These are phyloP conservation scores for Paragyromitra xinjiangensis DNA, from an alignment of 495 filamentous ascomycete species.

Conservation along the genomic window DNA sequence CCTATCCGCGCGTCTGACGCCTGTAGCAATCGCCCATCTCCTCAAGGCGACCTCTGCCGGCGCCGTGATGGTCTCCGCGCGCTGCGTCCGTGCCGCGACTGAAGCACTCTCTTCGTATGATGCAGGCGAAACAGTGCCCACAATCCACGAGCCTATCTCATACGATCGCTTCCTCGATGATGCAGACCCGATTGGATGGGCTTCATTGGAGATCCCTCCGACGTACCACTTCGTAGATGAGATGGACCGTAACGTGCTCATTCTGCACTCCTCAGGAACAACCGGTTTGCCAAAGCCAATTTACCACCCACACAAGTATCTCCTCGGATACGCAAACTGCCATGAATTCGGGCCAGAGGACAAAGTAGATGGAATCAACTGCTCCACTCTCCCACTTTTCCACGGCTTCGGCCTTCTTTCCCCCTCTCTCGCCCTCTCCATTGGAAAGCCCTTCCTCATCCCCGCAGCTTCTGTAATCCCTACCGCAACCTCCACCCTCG, in stretches of 20 bases:
- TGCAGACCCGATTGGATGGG: conserved; percentile 33
- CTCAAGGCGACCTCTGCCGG: conserved; percentile 51
- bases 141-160: conserved; percentile 46
- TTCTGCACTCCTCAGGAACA: conserved; percentile 64
- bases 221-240: conserved; percentile 49
- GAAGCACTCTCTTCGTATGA: conserved; percentile 57
- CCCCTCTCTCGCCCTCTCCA: conserved; percentile 59
- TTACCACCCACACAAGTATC: conserved; percentile 60
- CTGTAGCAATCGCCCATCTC: conserved; percentile 50
- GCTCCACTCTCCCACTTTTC: conserved; percentile 62
- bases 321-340: conserved; percentile 59
- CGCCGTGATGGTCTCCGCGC: conserved; percentile 42
- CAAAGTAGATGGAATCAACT: conserved; percentile 56
- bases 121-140: conserved; percentile 33
- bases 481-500: conserved; percentile 54
- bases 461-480: conserved; percentile 57
- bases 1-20: conserved; percentile 47
- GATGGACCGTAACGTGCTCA: conserved; percentile 59
- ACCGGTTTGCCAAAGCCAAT: conserved; percentile 65
- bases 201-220: conserved; percentile 26
- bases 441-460: conserved; percentile 61
- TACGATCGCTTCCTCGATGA: conserved; percentile 50
- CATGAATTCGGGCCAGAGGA: conserved; percentile 58
- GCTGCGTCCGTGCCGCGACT: conserved; percentile 36
- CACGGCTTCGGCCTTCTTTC: conserved; percentile 61